Evolutionary conservation across 2,329 filamentous ascomycete genomes (phyloP).

Genomic region (Fusarium musae): DNA sequence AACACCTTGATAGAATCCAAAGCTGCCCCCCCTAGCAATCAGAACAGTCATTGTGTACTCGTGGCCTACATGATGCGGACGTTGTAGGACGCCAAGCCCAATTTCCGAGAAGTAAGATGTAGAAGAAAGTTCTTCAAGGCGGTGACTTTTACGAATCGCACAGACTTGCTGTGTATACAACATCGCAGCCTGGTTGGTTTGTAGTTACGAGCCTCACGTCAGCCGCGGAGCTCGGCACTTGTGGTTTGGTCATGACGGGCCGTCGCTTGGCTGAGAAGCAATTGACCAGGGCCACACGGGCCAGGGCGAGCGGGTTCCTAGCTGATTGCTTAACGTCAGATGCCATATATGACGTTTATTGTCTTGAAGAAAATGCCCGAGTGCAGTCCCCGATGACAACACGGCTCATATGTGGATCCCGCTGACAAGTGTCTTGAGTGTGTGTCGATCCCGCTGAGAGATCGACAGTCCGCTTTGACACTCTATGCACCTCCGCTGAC

Average conservation of each 20-base stretch:
- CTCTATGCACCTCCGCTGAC: neutral
- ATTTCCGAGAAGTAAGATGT: neutral
- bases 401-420: neutral
- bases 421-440: neutral
- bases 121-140: neutral
- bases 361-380: neutral
- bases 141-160: rapidly evolving
- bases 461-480: neutral
- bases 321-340: neutral
- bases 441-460: neutral
- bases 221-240: neutral
- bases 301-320: neutral
- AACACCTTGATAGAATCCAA: neutral
- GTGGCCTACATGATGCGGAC: too few species aligned
- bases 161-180: neutral
- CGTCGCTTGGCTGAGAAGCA: neutral
- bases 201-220: neutral
- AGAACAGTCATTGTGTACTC: neutral
- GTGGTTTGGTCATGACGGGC: neutral
- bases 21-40: rapidly evolving
- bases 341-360: neutral
- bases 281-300: neutral
- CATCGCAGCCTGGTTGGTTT: too few species aligned
- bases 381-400: neutral
- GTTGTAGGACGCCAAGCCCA: neutral